A percentile compares a stretch with the other conserved stretches of the same genome.
These are phyloP conservation scores for Epichloe baconii DNA, from an alignment of 2,329 filamentous ascomycete genomes.

Conservation along the genomic window DNA sequence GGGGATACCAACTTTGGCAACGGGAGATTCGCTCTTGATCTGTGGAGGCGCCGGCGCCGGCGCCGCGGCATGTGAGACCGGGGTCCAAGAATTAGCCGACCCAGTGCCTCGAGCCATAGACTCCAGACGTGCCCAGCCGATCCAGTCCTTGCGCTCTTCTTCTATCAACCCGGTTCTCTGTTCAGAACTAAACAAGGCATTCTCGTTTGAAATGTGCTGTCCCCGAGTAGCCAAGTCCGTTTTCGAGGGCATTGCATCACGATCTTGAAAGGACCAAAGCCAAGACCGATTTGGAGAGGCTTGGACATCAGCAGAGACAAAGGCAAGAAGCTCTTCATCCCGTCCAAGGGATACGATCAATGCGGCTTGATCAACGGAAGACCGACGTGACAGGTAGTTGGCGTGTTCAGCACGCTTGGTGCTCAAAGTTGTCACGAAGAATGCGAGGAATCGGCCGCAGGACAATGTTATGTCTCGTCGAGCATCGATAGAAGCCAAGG, in stretches of 20 bases:
- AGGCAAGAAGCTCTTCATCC: conserved; percentile 82
- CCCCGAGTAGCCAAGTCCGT: conserved; percentile 7
- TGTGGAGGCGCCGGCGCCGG: conserved; percentile 16
- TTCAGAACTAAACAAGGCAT: conserved; percentile 31
- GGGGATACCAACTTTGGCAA: conserved; percentile 14
- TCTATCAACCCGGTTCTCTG: conserved; percentile 38
- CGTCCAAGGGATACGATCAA: conserved; percentile 25
- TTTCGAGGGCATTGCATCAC: conserved; percentile 20
- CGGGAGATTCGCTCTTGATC: conserved; percentile 22
- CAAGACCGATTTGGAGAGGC: conserved; percentile 64
- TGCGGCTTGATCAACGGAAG: conserved; percentile 18
- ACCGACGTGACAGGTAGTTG: conserved; percentile 22
- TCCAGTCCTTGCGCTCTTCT: conserved; percentile 55
- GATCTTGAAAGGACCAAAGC: conserved; percentile 62
- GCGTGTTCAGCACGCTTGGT: conserved; percentile 37
- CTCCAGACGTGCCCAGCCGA: conserved; percentile 68
- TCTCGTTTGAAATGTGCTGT: conserved; percentile 17
- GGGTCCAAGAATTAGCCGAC: conserved; percentile 18
- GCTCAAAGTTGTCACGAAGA: conserved; percentile 60
- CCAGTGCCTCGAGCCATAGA: conserved; percentile 23
- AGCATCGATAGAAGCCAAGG: conserved; percentile 57
- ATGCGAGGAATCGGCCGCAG: conserved; percentile 69
- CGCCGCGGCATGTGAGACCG: conserved; percentile 15
- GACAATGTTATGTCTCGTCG: conserved; percentile 58
- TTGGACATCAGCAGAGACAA: conserved; percentile 78